phyloP scores from a whole-genome alignment of 257 asterid species.

The Solanum paucissectum region DNA sequence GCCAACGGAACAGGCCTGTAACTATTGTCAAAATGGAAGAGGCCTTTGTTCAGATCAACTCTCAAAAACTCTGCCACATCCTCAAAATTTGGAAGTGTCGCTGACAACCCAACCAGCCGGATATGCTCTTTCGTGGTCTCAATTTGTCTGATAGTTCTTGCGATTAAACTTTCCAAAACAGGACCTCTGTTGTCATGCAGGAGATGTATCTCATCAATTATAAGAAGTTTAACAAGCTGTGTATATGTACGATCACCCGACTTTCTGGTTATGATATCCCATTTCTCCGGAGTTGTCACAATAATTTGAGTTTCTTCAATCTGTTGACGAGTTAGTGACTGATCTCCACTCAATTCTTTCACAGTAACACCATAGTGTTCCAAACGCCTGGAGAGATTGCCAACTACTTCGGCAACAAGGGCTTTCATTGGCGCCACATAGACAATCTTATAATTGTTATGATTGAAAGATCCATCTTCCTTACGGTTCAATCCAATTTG shows the following conservation, averaged over 20 bases:
- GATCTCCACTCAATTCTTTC: conserved; percentile 36
- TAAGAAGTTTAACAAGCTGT: conserved; percentile 27
- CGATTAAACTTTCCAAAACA: conserved; percentile 29
- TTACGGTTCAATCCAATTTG: conserved; percentile 24
- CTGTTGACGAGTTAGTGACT: conserved; percentile 27
- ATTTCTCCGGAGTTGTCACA: conserved; percentile 35
- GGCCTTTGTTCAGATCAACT: conserved; percentile 29
- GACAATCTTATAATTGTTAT: conserved; percentile 23
- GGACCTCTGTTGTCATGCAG: conserved; percentile 36
- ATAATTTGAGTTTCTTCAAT: conserved; percentile 37
- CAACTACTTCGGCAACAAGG: conserved; percentile 34
- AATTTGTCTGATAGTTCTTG: conserved; percentile 29
- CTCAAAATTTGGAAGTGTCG: conserved; percentile 30
- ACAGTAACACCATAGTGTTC: conserved; percentile 24
- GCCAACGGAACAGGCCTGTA: conserved; percentile 32
- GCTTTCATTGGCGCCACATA: conserved; percentile 41
- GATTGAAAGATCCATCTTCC: conserved; percentile 23
- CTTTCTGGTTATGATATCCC: conserved; percentile 34
- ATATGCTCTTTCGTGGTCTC: conserved; percentile 35
- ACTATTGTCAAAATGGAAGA: conserved; percentile 30
- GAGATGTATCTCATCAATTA: conserved; percentile 33
- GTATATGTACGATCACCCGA: conserved; percentile 37
- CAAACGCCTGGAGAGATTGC: conserved; percentile 24
- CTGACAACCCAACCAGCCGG: conserved; percentile 30
- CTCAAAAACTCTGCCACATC: conserved; percentile 32